These are phyloP conservation scores for Metschnikowia colocasiae DNA, from an alignment of 805 yeast genomes.

Conservation along the genomic window DNA sequence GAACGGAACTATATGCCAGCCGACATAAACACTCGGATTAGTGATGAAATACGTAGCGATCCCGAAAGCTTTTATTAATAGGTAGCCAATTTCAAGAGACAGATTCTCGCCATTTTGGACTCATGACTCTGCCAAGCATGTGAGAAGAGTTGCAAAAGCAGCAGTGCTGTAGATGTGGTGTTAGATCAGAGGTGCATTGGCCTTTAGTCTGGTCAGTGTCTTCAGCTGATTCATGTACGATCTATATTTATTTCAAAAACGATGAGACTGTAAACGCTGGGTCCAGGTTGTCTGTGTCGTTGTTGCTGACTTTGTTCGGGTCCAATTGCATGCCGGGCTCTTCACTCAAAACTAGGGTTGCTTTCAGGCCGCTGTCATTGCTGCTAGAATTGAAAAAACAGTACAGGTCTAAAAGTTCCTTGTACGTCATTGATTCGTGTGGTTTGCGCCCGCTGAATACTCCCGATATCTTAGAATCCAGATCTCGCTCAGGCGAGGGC, in stretches of 20 bases:
- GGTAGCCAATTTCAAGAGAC: too few relatives aligned
- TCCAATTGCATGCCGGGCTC: constrained; percentile 6
- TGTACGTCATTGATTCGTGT: constrained; percentile 50
- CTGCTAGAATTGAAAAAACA: constrained; percentile 48
- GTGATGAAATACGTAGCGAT: too few relatives aligned
- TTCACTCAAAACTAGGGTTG: constrained; percentile 19
- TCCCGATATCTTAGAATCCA: neutral
- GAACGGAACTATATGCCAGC: too few relatives aligned
- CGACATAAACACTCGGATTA: too few relatives aligned
- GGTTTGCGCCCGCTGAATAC: neutral
- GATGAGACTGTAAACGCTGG: constrained; percentile 16
- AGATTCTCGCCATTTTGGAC: too few relatives aligned
- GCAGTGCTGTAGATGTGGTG: too few relatives aligned
- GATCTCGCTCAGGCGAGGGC: neutral
- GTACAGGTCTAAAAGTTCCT: constrained; percentile 54
- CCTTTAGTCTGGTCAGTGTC: too few relatives aligned
- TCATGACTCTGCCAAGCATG: too few relatives aligned
- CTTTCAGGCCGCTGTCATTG: constrained; percentile 17
- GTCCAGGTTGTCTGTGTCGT: neutral
- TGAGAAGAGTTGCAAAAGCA: too few relatives aligned
- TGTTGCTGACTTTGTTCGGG: neutral
- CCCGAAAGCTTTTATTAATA: too few relatives aligned
- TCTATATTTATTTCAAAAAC: constrained; percentile 8
- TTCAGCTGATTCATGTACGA: neutral
- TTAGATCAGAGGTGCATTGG: too few relatives aligned